These are phyloP conservation scores for Dothistroma pini DNA, from an alignment of 2,329 filamentous ascomycete genomes.

Conservation along the genomic window DNA sequence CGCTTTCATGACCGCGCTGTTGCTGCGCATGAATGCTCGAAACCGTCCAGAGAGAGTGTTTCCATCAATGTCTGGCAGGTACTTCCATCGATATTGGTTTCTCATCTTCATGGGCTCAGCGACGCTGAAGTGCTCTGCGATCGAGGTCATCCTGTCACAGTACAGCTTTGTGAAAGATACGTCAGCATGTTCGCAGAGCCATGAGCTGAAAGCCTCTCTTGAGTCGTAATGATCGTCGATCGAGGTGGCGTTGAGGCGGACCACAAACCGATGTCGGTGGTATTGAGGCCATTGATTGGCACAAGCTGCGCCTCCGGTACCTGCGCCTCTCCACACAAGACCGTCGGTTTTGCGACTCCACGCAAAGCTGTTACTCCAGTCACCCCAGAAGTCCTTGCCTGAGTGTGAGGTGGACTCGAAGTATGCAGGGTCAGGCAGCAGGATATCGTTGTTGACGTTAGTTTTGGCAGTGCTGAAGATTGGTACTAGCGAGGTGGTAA, in stretches of 20 bases:
- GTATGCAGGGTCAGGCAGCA: constrained; percentile 46
- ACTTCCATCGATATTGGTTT: constrained; percentile 56
- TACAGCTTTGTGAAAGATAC: neutral
- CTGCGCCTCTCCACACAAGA: constrained; percentile 44
- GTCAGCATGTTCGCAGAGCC: neutral
- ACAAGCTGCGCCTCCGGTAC: constrained; percentile 42
- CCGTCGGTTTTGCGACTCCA: constrained; percentile 40
- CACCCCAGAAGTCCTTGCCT: constrained; percentile 25
- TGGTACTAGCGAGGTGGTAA: constrained; percentile 41
- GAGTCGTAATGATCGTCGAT: constrained; percentile 19
- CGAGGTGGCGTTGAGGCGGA: constrained; percentile 64
- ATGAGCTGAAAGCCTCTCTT: neutral
- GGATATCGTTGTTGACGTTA: constrained; percentile 46
- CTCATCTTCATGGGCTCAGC: constrained; percentile 28
- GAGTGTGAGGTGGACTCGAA: constrained; percentile 36
- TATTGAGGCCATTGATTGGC: constrained; percentile 62
- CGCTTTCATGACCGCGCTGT: constrained; percentile 69
- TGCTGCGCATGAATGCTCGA: constrained; percentile 60
- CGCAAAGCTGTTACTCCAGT: neutral
- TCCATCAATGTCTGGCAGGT: constrained; percentile 73
- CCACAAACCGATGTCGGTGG: constrained; percentile 68
- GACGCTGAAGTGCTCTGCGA: neutral
- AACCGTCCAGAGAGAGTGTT: constrained; percentile 47
- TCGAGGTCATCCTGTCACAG: neutral
- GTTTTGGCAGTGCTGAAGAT: constrained; percentile 47